Base-by-base conservation (phyloP, 202 grass and related monocot genomes). In the Saccharum hybrid region DNA sequence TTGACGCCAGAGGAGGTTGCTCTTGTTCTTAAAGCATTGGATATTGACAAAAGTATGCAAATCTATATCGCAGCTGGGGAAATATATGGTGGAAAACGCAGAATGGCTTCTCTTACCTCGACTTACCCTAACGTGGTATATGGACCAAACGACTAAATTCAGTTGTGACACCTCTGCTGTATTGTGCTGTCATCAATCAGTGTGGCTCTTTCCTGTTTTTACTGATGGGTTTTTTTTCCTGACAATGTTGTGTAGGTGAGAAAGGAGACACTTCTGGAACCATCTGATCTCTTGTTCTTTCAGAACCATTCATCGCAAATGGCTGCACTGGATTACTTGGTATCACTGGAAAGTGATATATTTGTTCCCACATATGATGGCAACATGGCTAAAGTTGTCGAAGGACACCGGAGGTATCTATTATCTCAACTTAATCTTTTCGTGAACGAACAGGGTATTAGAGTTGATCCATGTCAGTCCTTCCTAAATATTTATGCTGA, bases 251-350 rank as follows among this genome's bases (percentile, higher is more conserved):
- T 2, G 42, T 77, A 98, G 96, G 96, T 92, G 37, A 87, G 89
- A 72, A 98, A 98, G 66, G 96, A 98, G 71, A 95, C 85, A 5
- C 75, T 98, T 13, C 83, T 98, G 89, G 73, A 75, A 43, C 87
- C 89, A 70, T 84, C 88, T 28, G 91, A 98, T 85, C 89, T 96
- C 54, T 85, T 76, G 76, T 98, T 93, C 80, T 95, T 98, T 81
- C 91, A 96, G 89, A 95, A 98, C 36, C 96, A 98, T 86, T 98
- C 91, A 22, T 93, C 91, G 12, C 92, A 98, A 83, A 96, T 98
- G 96, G 93, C 96, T 38, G 96, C 96, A 3, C 75, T 98, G 7
- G 96, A 98, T 90, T 98, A 98, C 67, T 87, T 98, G 26, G 91
- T 98, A 54, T 98, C 96, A 31, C 66, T 98, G 67, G 91, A 91